These are phyloP conservation scores for Rasamsonia emersonii DNA, from an alignment of 2,329 filamentous ascomycete genomes.

Conservation along the genomic window DNA sequence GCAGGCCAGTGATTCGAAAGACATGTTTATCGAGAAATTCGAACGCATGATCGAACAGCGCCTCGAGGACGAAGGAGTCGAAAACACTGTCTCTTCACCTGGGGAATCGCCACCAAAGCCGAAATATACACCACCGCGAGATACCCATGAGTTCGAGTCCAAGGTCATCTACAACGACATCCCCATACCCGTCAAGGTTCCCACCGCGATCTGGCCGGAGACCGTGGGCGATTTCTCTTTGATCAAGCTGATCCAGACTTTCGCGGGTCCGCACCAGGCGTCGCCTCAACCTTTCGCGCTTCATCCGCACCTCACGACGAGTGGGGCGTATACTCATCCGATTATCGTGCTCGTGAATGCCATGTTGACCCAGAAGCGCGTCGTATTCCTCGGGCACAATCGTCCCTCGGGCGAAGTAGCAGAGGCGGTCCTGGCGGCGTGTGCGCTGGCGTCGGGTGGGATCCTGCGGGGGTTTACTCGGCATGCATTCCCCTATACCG, in stretches of 20 bases:
- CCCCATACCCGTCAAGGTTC: slow-evolving; percentile 92
- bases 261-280: slow-evolving; percentile 73
- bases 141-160: slow-evolving; percentile 97
- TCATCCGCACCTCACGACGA: slow-evolving; percentile 89
- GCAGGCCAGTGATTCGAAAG: slow-evolving; percentile 85
- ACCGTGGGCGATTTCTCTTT: slow-evolving; percentile 96
- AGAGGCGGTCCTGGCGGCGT: slow-evolving; percentile 95
- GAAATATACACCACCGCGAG: slow-evolving; percentile 70
- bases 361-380: slow-evolving; percentile 87
- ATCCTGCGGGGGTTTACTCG: slow-evolving; percentile 89
- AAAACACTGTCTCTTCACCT: slow-evolving; percentile 24
- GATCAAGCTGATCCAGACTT: slow-evolving; percentile 93
- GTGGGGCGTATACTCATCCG: slow-evolving; percentile 80
- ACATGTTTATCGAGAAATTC: slow-evolving; percentile 96
- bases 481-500: slow-evolving; percentile 95
- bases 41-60: slow-evolving; percentile 85
- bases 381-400: slow-evolving; percentile 93
- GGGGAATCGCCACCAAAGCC: slow-evolving; percentile 49
- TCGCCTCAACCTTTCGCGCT: slow-evolving; percentile 74
- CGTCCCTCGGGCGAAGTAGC: slow-evolving; percentile 92
- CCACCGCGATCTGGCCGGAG: slow-evolving; percentile 85
- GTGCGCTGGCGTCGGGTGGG: slow-evolving; percentile 84
- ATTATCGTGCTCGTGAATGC: slow-evolving; percentile 93
- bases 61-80: slow-evolving; percentile 53
- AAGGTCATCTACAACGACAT: slow-evolving; percentile 94